Base-by-base conservation (phyloP, 2,329 filamentous ascomycete genomes). In the Pezicula radicicola region DNA sequence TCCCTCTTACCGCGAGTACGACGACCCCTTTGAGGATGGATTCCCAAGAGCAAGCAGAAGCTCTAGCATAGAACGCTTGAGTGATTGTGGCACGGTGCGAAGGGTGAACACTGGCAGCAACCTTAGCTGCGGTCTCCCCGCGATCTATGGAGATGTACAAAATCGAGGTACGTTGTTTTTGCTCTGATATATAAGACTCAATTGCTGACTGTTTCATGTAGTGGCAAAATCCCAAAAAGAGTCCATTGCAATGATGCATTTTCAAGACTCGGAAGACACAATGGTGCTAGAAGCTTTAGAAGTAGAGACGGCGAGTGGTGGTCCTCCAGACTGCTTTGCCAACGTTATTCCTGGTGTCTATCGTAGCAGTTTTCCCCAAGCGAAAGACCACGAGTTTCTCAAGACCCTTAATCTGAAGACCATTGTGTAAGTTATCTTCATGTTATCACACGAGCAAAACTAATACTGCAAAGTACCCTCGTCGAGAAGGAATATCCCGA, bases 331-430 rank as follows among this genome's bases (percentile, higher is more conserved):
- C 58, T 96, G 96, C 66, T 96, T 93, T 69, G 89, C 87, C 16
- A 72, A 83, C 27, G 87, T 96, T 18, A 73, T 86, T 18, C 80
- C 84, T 6, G 85, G 87, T 8, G 77, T 97, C 27, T 96, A 90
- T 67, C 83, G 92, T 48, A 93, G 89, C 69, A 87, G 87, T 58
- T 96, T 91, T 65, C 92, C 92, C 3, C 75, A 83, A 55, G 69
- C 78, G 5, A 78, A 85, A 51, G 87, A 96, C 63, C 87, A 88
- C 57, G 75, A 75, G 3, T 93, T 88, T 63, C 72, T 96, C 50
- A 73, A 79, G 61, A 75, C 74, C 25, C 75, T 96, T 46, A 75
- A 81, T 10, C 74, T 97, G 55, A 91, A 89, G 72, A 93, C 88
- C 15, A 85, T 96, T 52, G 77, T 96, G 83, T 90, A 75, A 69